Percentiles rank a stretch among this genome's conserved stretches.
phyloP scores from a whole-genome alignment of 148 eudicot species.

The Silene latifolia region DNA sequence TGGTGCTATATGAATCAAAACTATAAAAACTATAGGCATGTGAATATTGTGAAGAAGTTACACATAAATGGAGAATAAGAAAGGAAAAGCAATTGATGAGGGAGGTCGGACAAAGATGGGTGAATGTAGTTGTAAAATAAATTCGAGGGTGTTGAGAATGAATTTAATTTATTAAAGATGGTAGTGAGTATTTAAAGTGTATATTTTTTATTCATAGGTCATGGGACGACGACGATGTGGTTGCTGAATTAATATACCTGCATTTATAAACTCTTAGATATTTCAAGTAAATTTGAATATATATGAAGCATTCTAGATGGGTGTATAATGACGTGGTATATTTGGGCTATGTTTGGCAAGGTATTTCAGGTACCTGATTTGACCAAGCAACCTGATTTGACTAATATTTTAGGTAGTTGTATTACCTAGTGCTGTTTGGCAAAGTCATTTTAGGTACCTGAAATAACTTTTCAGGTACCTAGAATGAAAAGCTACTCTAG shows the following conservation, averaged over 20 bases:
- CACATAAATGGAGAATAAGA: background rate
- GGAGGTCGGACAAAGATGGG: constrained; percentile 4
- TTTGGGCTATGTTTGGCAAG: no score
- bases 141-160: constrained; percentile 30
- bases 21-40: background rate
- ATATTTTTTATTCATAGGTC: constrained; percentile 27
- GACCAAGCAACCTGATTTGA: no score
- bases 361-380: no score
- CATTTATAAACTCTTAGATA: no score
- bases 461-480: no score
- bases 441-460: no score
- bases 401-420: no score
- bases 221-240: constrained; percentile 22
- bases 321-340: no score
- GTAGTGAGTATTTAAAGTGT: constrained; percentile 22
- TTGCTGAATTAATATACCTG: constrained; percentile 19
- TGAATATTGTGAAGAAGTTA: background rate
- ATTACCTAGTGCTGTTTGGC: no score
- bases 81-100: background rate
- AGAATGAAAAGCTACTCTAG: no score
- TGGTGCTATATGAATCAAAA: background rate
- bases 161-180: constrained; percentile 18
- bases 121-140: constrained; percentile 26
- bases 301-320: no score
- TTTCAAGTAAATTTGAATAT: no score